These are phyloP conservation scores for Bacterosira constricta DNA, from an alignment of 108 stramenopile genomes.

Conservation along the genomic window DNA sequence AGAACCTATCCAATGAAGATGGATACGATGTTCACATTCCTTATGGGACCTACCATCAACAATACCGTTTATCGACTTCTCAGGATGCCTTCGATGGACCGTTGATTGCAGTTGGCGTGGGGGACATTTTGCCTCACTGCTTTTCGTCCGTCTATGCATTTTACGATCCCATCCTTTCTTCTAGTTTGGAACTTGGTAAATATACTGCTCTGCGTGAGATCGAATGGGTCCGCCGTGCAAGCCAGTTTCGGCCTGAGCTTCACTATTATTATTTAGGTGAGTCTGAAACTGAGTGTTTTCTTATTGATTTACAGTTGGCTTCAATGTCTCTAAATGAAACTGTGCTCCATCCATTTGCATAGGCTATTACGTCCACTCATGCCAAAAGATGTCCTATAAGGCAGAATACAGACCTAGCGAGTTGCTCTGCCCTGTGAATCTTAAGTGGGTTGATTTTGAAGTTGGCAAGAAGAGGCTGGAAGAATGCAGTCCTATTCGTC, in stretches of 20 bases:
- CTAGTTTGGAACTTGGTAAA: constrained; percentile 84
- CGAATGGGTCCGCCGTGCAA: constrained; percentile 73
- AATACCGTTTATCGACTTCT: constrained; percentile 75
- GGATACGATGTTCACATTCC: constrained; percentile 37
- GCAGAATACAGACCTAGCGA: constrained; percentile 94
- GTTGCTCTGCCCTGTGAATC: constrained; percentile 83
- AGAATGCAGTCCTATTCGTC: constrained; percentile 49
- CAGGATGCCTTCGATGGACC: constrained; percentile 53
- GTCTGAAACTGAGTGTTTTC: background rate
- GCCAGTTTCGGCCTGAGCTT: constrained; percentile 41
- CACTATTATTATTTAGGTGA: constrained; percentile 87
- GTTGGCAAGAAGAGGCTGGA: constrained; percentile 61
- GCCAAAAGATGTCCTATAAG: constrained; percentile 97
- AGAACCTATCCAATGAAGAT: constrained; percentile 14
- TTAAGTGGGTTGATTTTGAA: constrained; percentile 84
- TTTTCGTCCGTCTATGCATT: constrained; percentile 95
- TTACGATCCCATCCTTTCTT: constrained; percentile 87
- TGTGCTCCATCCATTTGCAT: background rate
- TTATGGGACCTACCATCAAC: constrained; percentile 88
- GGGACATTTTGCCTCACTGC: constrained; percentile 91
- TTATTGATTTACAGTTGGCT: background rate
- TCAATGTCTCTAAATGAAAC: background rate
- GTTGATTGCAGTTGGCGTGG: constrained; percentile 92
- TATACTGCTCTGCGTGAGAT: constrained; percentile 94
- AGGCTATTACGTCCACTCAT: constrained; percentile 95